phyloP scores from a whole-genome alignment of 1,139 yeast species.

The Yamadazyma buinensis region DNA sequence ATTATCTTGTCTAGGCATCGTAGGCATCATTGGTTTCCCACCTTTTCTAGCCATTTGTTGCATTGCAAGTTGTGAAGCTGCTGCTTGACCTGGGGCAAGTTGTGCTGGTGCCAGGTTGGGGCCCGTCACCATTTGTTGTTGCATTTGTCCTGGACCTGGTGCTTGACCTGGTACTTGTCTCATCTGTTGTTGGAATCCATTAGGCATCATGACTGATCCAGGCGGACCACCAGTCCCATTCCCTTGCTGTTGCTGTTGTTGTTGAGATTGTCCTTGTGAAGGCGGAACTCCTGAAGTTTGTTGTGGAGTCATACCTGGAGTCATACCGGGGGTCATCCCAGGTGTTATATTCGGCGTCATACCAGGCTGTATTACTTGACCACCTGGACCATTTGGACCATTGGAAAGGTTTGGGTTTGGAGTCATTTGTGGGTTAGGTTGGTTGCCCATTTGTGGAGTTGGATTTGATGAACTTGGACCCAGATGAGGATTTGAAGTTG shows the following conservation, averaged over 20 bases:
- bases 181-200: constrained; percentile 1
- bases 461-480: constrained; percentile 23
- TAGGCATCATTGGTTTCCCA: neutral
- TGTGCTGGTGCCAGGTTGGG: neutral
- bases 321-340: constrained; percentile 4
- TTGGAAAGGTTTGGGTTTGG: neutral
- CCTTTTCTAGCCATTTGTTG: neutral
- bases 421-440: constrained; percentile 18
- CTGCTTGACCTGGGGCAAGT: neutral
- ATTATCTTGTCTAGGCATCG: constrained; percentile 14
- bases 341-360: neutral
- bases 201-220: constrained; percentile 1
- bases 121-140: constrained; percentile 13
- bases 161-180: constrained; percentile 21
- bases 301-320: no score
- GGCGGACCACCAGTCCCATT: neutral
- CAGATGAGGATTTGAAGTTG: constrained; percentile 16
- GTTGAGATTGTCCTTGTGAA: no score
- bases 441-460: constrained; percentile 28
- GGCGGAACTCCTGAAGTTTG: constrained; percentile 6
- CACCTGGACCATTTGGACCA: neutral
- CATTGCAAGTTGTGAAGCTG: constrained; percentile 1
- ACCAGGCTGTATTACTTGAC: constrained; percentile 7
- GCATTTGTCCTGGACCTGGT: constrained; percentile 23
- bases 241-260: no score